phyloP scores from a whole-genome alignment of 2,329 filamentous ascomycete genomes.

The Talaromyces atroroseus region DNA sequence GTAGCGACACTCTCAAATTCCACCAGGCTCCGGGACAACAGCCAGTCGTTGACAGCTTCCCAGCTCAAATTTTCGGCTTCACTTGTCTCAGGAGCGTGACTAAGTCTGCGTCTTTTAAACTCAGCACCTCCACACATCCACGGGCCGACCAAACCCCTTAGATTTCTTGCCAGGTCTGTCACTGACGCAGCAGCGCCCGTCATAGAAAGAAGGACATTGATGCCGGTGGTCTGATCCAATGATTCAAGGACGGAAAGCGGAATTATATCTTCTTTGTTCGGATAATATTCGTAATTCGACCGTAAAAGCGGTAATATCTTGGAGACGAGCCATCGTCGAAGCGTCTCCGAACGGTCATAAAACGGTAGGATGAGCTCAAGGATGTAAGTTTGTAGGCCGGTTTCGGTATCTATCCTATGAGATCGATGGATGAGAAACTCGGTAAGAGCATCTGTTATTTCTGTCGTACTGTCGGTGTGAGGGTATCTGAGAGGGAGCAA shows the following conservation, averaged over 20 bases:
- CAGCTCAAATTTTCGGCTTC: slow-evolving; percentile 41
- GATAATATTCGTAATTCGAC: slow-evolving; percentile 59
- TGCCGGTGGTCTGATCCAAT: slow-evolving; percentile 46
- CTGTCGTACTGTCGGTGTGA: slow-evolving; percentile 39
- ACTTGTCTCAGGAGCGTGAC: slow-evolving; percentile 23
- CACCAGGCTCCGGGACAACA: slow-evolving; percentile 48
- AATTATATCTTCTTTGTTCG: slow-evolving; percentile 39
- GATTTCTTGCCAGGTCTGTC: slow-evolving; percentile 46
- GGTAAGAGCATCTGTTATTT: slow-evolving; percentile 45
- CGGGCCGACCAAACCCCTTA: slow-evolving; percentile 55
- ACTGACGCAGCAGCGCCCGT: slow-evolving; percentile 28
- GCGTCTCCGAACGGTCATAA: slow-evolving; percentile 46
- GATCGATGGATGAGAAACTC: slow-evolving; percentile 57
- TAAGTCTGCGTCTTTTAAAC: slow-evolving; percentile 50
- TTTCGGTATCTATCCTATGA: slow-evolving; percentile 54
- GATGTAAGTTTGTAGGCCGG: slow-evolving; percentile 52
- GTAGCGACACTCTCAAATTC: slow-evolving; percentile 47
- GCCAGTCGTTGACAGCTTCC: slow-evolving; percentile 56
- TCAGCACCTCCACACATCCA: slow-evolving; percentile 57
- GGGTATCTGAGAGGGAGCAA: slow-evolving; percentile 46
- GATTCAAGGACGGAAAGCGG: slow-evolving; percentile 50
- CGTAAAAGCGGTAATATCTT: slow-evolving; percentile 55
- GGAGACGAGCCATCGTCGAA: slow-evolving; percentile 57
- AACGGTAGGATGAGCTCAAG: slow-evolving; percentile 55
- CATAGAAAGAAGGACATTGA: slow-evolving; percentile 50